A percentile compares a stretch with the other conserved stretches of the same genome.
phyloP scores from a whole-genome alignment of 2,329 filamentous ascomycete genomes.

The Botrytis tulipae region DNA sequence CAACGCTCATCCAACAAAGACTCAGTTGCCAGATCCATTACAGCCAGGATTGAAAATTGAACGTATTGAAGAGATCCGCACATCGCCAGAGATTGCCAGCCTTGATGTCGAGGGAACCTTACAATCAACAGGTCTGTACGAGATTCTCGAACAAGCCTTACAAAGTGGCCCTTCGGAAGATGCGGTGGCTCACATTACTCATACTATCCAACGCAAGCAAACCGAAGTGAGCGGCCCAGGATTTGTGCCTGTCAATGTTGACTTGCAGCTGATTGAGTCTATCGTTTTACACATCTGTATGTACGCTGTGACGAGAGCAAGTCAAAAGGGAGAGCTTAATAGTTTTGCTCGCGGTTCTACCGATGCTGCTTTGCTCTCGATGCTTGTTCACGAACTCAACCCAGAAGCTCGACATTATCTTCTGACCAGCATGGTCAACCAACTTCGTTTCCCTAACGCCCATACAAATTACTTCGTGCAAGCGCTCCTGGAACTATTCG shows the following conservation, averaged over 20 bases:
- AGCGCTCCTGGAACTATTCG: constrained; percentile 80
- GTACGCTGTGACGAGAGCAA: constrained; percentile 61
- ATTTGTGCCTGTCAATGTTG: constrained; percentile 64
- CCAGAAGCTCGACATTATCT: constrained; percentile 83
- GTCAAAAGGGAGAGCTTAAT: constrained; percentile 57
- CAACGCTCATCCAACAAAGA: constrained; percentile 70
- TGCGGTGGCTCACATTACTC: constrained; percentile 71
- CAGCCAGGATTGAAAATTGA: constrained; percentile 74
- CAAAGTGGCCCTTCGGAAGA: constrained; percentile 66
- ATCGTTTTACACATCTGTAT: constrained; percentile 81
- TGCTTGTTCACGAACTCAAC: constrained; percentile 70
- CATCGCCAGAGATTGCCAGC: constrained; percentile 64
- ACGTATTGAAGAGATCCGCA: constrained; percentile 69
- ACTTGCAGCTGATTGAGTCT: constrained; percentile 72
- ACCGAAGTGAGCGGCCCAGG: constrained; percentile 62
- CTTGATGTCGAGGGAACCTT: constrained; percentile 54
- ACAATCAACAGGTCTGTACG: constrained; percentile 54
- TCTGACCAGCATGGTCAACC: constrained; percentile 80
- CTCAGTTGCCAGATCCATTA: constrained; percentile 72
- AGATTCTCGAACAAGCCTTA: constrained; percentile 58
- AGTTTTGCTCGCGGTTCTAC: constrained; percentile 61
- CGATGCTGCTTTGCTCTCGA: constrained; percentile 70
- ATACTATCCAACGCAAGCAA: constrained; percentile 63
- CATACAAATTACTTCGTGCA: constrained; percentile 93
- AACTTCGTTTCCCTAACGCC: constrained; percentile 84